Evolutionary conservation across 1,284 basidiomycete genomes (phyloP).

Genomic region (Apiotrichum veenhuisii): DNA sequence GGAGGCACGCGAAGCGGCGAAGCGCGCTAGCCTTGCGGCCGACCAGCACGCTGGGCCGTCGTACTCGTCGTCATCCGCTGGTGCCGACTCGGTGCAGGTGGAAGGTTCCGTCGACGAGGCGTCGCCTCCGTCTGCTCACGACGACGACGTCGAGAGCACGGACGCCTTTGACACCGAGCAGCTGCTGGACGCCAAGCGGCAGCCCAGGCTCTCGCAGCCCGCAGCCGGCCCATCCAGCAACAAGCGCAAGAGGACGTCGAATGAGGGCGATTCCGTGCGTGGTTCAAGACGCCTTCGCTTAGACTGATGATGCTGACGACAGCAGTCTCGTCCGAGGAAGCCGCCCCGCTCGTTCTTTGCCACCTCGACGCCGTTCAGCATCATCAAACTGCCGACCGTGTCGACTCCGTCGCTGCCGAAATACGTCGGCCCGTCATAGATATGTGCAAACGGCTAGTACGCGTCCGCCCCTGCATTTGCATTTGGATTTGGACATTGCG

Average conservation of each 20-base stretch:
- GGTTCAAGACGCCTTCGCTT: too few species aligned
- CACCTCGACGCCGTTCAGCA: too few species aligned
- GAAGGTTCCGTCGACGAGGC: not conserved
- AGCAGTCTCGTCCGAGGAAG: not conserved
- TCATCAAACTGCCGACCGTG: not conserved
- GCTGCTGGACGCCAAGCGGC: not conserved
- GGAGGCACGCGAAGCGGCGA: not conserved
- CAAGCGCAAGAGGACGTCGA: not conserved
- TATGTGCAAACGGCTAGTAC: too few species aligned
- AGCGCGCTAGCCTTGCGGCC: not conserved
- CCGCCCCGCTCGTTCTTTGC: conserved; percentile 1
- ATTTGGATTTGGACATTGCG: too few species aligned
- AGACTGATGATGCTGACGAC: too few species aligned
- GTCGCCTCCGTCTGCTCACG: not conserved
- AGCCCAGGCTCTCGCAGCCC: too few species aligned
- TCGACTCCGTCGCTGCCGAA: not conserved
- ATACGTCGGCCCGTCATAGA: too few species aligned
- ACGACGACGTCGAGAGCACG: not conserved
- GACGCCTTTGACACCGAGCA: not conserved
- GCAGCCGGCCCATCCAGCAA: not conserved
- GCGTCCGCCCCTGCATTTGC: too few species aligned
- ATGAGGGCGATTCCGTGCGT: not conserved
- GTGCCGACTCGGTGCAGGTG: not conserved
- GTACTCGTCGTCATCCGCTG: not conserved
- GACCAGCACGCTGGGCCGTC: not conserved